phyloP scores from a whole-genome alignment of 352 stramenopile genomes.

The Phytophthora ohioensis region DNA sequence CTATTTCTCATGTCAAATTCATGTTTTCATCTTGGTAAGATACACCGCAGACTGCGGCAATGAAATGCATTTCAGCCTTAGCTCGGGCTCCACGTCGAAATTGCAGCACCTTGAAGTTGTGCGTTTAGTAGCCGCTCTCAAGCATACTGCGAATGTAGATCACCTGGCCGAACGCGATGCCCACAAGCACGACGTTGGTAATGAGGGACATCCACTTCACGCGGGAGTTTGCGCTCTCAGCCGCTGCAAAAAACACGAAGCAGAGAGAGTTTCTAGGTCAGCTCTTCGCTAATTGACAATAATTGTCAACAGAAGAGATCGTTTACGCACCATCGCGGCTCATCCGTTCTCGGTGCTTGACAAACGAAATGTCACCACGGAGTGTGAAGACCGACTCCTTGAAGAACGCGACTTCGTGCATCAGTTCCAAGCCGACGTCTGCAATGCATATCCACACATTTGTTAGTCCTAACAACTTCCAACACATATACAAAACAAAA shows the following conservation, averaged over 20 bases:
- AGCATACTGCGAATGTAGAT: conserved; percentile 88
- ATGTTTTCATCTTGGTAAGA: conserved; percentile 16
- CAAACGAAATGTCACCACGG: conserved; percentile 80
- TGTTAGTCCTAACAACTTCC: background rate
- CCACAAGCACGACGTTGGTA: conserved; percentile 80
- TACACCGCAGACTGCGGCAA: background rate
- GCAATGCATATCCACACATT: background rate
- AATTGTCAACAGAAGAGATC: background rate
- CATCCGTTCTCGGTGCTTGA: conserved; percentile 78
- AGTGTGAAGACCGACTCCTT: conserved; percentile 84
- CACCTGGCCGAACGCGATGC: conserved; percentile 82
- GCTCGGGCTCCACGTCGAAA: conserved; percentile 9
- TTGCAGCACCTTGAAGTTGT: background rate
- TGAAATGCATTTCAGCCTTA: conserved; percentile 17
- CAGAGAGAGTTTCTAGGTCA: conserved; percentile 8
- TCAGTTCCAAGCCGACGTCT: conserved; percentile 83
- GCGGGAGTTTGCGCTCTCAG: conserved; percentile 80
- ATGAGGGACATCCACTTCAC: conserved; percentile 87
- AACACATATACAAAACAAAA: background rate
- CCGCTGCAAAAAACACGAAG: conserved; percentile 47
- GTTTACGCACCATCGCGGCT: conserved; percentile 67
- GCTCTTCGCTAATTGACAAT: background rate
- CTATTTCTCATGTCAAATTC: conserved; percentile 29
- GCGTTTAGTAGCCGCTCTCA: conserved; percentile 70
- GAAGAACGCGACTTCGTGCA: conserved; percentile 84